Conservation (phyloP, 805 yeast species). For the Zygosaccharomyces lentus region DNA sequence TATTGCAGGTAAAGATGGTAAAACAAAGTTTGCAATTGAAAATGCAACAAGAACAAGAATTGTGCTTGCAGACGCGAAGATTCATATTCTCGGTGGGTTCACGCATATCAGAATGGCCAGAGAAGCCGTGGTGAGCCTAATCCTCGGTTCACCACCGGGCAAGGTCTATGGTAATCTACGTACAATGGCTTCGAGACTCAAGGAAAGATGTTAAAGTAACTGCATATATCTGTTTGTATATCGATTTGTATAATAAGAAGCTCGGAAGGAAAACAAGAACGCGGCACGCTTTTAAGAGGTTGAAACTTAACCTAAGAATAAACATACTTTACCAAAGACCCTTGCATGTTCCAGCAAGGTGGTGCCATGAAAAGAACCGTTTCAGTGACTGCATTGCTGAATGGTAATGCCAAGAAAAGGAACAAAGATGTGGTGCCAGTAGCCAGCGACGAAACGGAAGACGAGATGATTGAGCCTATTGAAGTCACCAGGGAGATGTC, state of each 20-base stretch:
- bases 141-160: constrained; percentile 97
- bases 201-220: constrained; percentile 70
- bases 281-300: constrained; percentile 1
- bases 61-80: constrained; percentile 93
- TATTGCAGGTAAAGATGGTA: constrained; percentile 99
- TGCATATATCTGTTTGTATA: constrained; percentile 1
- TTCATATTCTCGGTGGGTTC: constrained; percentile 95
- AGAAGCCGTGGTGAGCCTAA: constrained; percentile 89
- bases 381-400: constrained; percentile 17
- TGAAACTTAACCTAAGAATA: not conserved
- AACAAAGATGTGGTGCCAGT: not conserved
- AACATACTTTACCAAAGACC: not conserved
- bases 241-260: constrained; percentile 3
- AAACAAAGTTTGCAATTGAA: constrained; percentile 96
- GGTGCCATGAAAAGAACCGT: constrained; percentile 15
- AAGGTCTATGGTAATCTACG: constrained; percentile 96
- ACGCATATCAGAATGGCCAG: constrained; percentile 98
- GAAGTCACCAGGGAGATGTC: constrained; percentile 9
- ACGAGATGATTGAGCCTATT: constrained; percentile 8
- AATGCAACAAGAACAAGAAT: constrained; percentile 98
- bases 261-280: constrained; percentile 3
- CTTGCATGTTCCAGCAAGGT: constrained; percentile 1
- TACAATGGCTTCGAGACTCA: constrained; percentile 94
- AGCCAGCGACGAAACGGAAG: not conserved
- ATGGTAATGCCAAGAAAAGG: constrained; percentile 19